phyloP scores from a whole-genome alignment of 2,329 filamentous ascomycete genomes.

The Ophiostoma fasciatum region DNA sequence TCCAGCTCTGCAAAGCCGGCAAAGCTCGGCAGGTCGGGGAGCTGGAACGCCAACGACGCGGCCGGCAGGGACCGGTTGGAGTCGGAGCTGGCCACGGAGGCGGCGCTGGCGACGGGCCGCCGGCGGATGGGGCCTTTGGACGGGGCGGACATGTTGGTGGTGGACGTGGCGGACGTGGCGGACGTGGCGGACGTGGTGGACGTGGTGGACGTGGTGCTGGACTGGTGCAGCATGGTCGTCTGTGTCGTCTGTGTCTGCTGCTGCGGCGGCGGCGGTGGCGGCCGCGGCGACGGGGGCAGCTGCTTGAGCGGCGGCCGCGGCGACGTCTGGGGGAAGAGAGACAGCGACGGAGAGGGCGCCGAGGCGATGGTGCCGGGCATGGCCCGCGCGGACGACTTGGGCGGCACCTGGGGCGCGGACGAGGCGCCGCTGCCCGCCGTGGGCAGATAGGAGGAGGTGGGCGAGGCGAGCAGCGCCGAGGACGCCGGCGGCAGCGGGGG shows the following conservation, averaged over 20 bases:
- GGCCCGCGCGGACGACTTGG: slow-evolving; percentile 3
- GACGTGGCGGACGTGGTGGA: not conserved
- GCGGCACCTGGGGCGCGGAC: not conserved
- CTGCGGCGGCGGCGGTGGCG: not conserved
- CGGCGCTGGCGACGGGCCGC: not conserved
- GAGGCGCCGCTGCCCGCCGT: not conserved
- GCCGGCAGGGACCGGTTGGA: not conserved
- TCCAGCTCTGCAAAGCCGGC: not conserved
- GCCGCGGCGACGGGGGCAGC: not conserved
- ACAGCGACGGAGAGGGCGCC: not conserved
- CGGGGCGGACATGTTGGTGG: not conserved
- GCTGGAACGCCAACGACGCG: not conserved
- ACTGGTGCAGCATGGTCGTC: not conserved
- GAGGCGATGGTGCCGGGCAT: slow-evolving; percentile 5
- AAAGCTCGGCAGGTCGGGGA: slow-evolving; percentile 4
- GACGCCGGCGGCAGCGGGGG: slow-evolving; percentile 5
- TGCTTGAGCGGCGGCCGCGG: not conserved
- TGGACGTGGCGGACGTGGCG: not conserved
- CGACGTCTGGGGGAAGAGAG: slow-evolving; percentile 2
- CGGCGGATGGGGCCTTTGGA: slow-evolving; percentile 2
- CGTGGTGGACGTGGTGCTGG: not conserved
- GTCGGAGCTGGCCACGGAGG: slow-evolving; percentile 2
- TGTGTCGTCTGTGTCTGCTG: not conserved
- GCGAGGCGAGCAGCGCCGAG: slow-evolving; percentile 1
- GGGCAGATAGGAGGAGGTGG: slow-evolving; percentile 3